Evolutionary conservation across 257 asterid genomes (phyloP).

Genomic region (Vinca minor): DNA sequence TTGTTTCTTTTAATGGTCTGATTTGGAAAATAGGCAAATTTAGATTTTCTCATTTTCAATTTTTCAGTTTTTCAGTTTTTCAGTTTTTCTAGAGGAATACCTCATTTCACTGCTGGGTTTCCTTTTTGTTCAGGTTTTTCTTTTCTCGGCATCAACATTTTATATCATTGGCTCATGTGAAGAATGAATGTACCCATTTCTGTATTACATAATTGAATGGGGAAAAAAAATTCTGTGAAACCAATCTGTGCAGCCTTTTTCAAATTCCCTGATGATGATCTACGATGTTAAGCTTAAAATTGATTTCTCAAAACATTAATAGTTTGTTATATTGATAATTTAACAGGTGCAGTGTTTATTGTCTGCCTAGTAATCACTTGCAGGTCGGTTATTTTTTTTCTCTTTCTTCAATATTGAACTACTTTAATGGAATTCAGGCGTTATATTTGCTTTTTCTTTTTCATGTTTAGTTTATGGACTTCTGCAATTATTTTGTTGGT

Average conservation of each 20-base stretch:
- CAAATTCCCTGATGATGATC: neutral
- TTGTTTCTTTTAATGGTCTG: neutral
- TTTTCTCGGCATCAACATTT: neutral
- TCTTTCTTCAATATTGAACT: conserved; percentile 6
- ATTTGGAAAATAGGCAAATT: too few relatives aligned
- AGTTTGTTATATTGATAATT: conserved; percentile 7
- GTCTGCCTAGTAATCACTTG: conserved; percentile 90
- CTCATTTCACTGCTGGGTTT: too few relatives aligned
- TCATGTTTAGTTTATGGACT: conserved; percentile 72
- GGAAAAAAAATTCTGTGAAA: neutral
- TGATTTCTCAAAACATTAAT: conserved; percentile 8
- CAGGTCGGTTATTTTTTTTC: conserved; percentile 49
- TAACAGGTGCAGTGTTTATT: conserved; percentile 80
- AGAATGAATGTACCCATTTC: too few relatives aligned
- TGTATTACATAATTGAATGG: too few relatives aligned
- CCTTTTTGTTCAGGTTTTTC: too few relatives aligned
- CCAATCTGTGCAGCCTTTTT: neutral
- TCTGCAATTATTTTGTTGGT: conserved; percentile 86
- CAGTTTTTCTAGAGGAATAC: too few relatives aligned
- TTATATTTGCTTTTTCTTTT: conserved; percentile 4
- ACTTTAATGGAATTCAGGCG: conserved; percentile 14
- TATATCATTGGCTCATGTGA: neutral
- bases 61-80: neutral
- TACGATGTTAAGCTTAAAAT: neutral
- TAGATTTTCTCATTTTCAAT: neutral